phyloP scores from a whole-genome alignment of 345 rosid species.

The Populus euphratica region DNA sequence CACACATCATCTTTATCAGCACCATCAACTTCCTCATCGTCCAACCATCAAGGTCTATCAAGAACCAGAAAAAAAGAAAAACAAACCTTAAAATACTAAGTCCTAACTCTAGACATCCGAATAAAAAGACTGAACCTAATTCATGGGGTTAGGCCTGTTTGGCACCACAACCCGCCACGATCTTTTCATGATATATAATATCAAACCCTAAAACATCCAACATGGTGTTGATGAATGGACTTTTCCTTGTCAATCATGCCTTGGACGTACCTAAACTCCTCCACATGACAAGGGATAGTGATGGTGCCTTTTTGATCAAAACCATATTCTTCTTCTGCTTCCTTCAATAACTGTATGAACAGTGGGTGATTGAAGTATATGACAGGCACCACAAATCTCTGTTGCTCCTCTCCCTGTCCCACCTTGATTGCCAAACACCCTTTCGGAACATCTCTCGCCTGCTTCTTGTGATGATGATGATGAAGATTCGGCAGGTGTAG shows the following conservation, averaged over 20 bases:
- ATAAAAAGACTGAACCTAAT: background rate
- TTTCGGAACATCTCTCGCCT: constrained; percentile 20
- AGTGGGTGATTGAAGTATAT: constrained; percentile 31
- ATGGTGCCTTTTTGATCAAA: constrained; percentile 32
- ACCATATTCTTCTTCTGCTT: constrained; percentile 32
- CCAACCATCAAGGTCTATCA: constrained; percentile 12
- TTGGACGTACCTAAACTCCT: constrained; percentile 30
- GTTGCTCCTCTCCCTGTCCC: constrained; percentile 30
- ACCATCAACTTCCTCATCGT: constrained; percentile 11
- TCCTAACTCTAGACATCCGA: constrained; percentile 20
- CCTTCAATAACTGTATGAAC: constrained; percentile 25
- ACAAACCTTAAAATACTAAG: background rate
- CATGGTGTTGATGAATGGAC: constrained; percentile 43
- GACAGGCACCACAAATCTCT: constrained; percentile 32
- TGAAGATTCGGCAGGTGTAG: constrained; percentile 19
- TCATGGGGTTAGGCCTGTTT: constrained; percentile 33
- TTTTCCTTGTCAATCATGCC: constrained; percentile 57
- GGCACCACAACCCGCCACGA: constrained; percentile 36
- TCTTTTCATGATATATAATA: background rate
- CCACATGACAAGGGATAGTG: constrained; percentile 33
- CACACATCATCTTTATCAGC: constrained; percentile 10
- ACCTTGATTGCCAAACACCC: constrained; percentile 34
- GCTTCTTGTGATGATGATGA: constrained; percentile 17
- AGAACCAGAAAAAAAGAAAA: background rate
- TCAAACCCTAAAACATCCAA: constrained; percentile 62